A percentile compares a stretch with the other conserved stretches of the same genome.
phyloP scores from a whole-genome alignment of 257 asterid genomes.

The Nicotiana obtusifolia region DNA sequence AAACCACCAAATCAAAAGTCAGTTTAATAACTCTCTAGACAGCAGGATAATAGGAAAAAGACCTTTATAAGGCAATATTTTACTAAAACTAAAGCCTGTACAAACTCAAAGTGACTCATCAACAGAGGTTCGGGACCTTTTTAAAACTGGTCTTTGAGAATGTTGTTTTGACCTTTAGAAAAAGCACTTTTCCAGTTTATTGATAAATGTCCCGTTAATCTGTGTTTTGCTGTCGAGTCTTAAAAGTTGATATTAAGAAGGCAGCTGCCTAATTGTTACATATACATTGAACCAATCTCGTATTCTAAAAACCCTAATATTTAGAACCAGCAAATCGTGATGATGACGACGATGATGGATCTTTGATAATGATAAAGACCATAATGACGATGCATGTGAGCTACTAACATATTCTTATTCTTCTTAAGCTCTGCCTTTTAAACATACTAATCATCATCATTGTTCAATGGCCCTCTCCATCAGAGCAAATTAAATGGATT shows the following conservation, averaged over 20 bases:
- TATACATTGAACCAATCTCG: slow-evolving; percentile 9
- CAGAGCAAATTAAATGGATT: too few species aligned
- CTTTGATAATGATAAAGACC: not conserved
- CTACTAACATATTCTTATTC: not conserved
- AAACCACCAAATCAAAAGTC: too few species aligned
- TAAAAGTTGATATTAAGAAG: not conserved
- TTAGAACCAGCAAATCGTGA: not conserved
- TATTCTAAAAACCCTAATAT: not conserved
- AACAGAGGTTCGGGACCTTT: too few species aligned
- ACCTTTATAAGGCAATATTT: too few species aligned
- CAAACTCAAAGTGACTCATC: too few species aligned
- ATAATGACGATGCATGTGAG: slow-evolving; percentile 17
- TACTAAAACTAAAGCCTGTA: too few species aligned
- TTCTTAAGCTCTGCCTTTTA: not conserved
- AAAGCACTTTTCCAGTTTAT: not conserved
- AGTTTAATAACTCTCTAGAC: too few species aligned
- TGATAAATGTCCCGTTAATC: not conserved
- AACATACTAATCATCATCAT: slow-evolving; percentile 4
- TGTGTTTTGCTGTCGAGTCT: not conserved
- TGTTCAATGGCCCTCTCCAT: not conserved
- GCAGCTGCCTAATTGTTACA: not conserved
- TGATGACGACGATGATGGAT: not conserved
- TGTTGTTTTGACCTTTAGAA: too few species aligned
- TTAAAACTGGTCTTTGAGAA: too few species aligned
- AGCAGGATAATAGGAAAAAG: too few species aligned